These are phyloP conservation scores for Didymella segeticola DNA, from an alignment of 2,329 filamentous ascomycete species.

Conservation along the genomic window DNA sequence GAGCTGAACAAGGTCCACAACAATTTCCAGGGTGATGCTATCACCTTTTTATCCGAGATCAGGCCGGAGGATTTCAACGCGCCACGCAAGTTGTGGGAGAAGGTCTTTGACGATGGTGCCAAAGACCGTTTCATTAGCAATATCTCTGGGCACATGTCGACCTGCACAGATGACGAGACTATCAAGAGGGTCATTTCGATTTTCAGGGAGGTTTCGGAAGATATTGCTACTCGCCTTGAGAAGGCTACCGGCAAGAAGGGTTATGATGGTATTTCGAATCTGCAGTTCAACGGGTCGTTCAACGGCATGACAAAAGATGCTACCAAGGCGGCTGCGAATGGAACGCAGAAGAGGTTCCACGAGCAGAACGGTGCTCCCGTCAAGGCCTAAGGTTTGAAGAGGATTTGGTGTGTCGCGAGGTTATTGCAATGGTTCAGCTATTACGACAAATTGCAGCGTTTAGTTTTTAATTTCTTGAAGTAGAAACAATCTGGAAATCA, in stretches of 20 bases:
- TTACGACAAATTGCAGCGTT: neutral
- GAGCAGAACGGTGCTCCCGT: slow-evolving; percentile 61
- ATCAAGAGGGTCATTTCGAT: slow-evolving; percentile 70
- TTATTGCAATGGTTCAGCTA: neutral
- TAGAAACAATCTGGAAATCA: no score
- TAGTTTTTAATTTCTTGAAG: neutral
- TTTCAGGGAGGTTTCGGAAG: slow-evolving; percentile 67
- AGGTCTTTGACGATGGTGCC: slow-evolving; percentile 66
- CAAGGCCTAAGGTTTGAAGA: neutral
- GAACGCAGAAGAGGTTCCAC: slow-evolving; percentile 46
- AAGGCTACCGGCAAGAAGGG: slow-evolving; percentile 69
- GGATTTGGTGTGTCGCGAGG: neutral
- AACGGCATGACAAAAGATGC: slow-evolving; percentile 64
- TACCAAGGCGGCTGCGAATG: slow-evolving; percentile 59
- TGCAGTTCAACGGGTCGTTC: slow-evolving; percentile 67
- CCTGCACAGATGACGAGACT: slow-evolving; percentile 65
- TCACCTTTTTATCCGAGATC: slow-evolving; percentile 61
- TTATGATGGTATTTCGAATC: slow-evolving; percentile 62
- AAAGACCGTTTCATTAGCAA: slow-evolving; percentile 66
- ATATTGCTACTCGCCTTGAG: slow-evolving; percentile 65
- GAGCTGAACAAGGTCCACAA: slow-evolving; percentile 59
- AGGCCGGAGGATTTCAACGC: slow-evolving; percentile 62
- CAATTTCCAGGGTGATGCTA: slow-evolving; percentile 57
- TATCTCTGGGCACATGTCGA: slow-evolving; percentile 66
- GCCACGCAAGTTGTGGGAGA: slow-evolving; percentile 66